These are phyloP conservation scores for Kodamaea kakaduensis DNA, from an alignment of 805 yeast species.

Conservation along the genomic window DNA sequence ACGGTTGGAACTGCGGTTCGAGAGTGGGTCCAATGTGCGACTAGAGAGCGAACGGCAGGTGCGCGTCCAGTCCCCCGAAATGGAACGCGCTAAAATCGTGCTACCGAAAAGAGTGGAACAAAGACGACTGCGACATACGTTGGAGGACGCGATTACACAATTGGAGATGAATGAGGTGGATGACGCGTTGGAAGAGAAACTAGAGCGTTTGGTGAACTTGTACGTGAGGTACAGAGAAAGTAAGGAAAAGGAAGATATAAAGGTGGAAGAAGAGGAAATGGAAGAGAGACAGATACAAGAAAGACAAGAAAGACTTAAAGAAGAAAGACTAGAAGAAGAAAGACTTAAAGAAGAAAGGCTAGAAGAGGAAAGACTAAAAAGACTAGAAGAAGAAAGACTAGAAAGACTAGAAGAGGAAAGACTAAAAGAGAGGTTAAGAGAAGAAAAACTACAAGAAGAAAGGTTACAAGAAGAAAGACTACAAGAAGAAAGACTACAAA, in stretches of 20 bases:
- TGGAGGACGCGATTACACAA: constrained; percentile 8
- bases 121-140: constrained; percentile 3
- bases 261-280: not conserved
- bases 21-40: too few relatives aligned
- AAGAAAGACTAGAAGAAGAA: not conserved
- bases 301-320: too few relatives aligned
- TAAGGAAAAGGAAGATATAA: too few relatives aligned
- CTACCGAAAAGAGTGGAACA: constrained; percentile 7
- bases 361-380: not conserved
- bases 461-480: constrained; percentile 1
- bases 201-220: constrained; percentile 5
- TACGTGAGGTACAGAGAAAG: too few relatives aligned
- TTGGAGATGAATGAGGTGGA: constrained; percentile 3
- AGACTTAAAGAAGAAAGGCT: not conserved
- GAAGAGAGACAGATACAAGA: not conserved
- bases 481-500: too few relatives aligned
- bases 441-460: constrained; percentile 3
- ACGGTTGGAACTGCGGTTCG: too few relatives aligned
- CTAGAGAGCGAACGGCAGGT: too few relatives aligned
- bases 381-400: not conserved
- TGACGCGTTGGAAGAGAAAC: constrained; percentile 5
- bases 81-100: not conserved
- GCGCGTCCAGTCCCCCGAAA: too few relatives aligned
- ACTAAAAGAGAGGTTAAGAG: constrained; percentile 5
- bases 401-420: not conserved